Percentiles rank a stretch among this genome's conserved stretches.
These are phyloP conservation scores for Metschnikowia kunwiensis DNA, from an alignment of 805 yeast species.

Conservation along the genomic window DNA sequence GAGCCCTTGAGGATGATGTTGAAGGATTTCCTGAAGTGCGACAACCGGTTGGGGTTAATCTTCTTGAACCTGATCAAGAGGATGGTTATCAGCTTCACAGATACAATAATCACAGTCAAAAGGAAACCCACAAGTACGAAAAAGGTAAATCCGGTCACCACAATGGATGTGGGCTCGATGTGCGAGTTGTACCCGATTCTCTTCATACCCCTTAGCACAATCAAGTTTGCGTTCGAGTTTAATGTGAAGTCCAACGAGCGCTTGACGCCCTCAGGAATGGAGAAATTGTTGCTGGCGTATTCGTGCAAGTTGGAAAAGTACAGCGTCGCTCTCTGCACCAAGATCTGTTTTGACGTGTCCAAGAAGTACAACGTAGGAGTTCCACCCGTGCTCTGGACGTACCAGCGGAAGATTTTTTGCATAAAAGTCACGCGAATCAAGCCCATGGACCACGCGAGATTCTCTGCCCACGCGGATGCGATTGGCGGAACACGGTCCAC, in stretches of 20 bases:
- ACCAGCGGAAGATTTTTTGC: conserved; percentile 86
- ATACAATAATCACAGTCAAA: conserved; percentile 56
- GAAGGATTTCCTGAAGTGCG: conserved; percentile 55
- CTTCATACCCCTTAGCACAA: conserved; percentile 81
- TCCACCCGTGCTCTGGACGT: conserved; percentile 86
- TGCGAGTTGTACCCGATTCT: conserved; percentile 73
- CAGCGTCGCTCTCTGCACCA: conserved; percentile 66
- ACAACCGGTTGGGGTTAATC: conserved; percentile 46
- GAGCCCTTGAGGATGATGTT: conserved; percentile 68
- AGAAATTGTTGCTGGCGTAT: conserved; percentile 15
- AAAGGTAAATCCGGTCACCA: conserved; percentile 82
- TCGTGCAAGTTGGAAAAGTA: conserved; percentile 25
- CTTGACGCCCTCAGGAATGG: conserved; percentile 15
- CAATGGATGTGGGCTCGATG: conserved; percentile 82
- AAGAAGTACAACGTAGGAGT: conserved; percentile 66
- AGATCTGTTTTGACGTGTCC: conserved; percentile 57
- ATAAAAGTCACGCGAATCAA: conserved; percentile 72
- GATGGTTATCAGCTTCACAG: conserved; percentile 50
- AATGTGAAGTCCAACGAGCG: conserved; percentile 37
- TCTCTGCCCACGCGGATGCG: conserved; percentile 89
- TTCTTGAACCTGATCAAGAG: conserved; percentile 47
- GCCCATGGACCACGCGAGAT: conserved; percentile 94
- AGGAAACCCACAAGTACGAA: conserved; percentile 76
- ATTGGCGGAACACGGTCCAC: conserved; percentile 89
- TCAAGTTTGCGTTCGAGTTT: conserved; percentile 52